phyloP scores from a whole-genome alignment of 192 early-diverging fungal species.

The Coemansia sp. region DNA sequence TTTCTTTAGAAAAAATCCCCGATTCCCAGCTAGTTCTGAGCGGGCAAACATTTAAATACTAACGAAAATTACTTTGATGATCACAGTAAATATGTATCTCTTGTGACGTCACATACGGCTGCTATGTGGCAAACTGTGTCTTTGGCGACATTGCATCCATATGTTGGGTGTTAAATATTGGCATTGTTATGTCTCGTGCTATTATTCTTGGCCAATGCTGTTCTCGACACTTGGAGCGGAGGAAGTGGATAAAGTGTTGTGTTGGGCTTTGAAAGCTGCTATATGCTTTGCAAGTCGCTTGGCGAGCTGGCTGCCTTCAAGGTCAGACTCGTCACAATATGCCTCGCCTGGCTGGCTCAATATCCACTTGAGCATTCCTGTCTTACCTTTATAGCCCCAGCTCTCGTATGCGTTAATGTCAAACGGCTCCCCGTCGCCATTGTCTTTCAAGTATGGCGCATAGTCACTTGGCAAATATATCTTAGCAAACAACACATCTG shows the following conservation, averaged over 20 bases:
- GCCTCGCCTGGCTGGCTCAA: background rate
- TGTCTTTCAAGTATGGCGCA: too few species aligned
- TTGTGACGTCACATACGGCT: too few species aligned
- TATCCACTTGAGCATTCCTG: background rate
- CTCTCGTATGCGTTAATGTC: background rate
- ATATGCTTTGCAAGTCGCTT: background rate
- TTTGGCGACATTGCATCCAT: background rate
- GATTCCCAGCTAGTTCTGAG: too few species aligned
- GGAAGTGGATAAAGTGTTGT: background rate
- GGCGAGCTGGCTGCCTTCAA: background rate
- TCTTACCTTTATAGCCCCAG: background rate
- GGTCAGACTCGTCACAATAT: background rate
- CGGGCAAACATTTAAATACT: too few species aligned
- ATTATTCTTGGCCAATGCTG: background rate
- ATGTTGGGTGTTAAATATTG: background rate
- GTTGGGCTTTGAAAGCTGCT: background rate
- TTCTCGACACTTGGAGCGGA: background rate
- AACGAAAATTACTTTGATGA: too few species aligned
- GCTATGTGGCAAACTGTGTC: too few species aligned
- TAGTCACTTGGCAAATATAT: background rate
- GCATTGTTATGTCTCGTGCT: background rate
- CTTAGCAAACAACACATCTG: background rate
- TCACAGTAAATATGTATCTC: too few species aligned
- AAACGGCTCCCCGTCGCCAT: background rate
- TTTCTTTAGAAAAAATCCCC: too few species aligned